These are phyloP conservation scores for Tulasnella sp. DNA, from an alignment of 768 basidiomycete genomes.

Conservation along the genomic window DNA sequence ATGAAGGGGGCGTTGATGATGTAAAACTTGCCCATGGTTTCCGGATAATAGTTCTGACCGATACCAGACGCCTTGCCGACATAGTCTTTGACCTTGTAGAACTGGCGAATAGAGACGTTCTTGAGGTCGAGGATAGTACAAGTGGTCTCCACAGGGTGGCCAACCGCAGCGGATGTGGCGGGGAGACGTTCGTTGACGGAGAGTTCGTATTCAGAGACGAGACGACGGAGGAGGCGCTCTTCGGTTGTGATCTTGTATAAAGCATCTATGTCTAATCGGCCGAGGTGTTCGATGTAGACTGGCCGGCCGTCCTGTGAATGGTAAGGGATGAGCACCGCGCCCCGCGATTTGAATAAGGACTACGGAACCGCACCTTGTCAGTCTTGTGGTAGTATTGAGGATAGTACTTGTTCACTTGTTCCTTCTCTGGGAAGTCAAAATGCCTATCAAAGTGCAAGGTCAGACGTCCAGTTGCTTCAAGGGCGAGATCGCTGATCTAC, in stretches of 20 bases:
- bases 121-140: conserved; percentile 95
- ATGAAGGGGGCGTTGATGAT: conserved; percentile 96
- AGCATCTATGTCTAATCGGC: conserved; percentile 75
- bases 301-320: conserved; percentile 75
- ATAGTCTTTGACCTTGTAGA: conserved; percentile 89
- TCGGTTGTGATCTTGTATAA: conserved; percentile 74
- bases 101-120: conserved; percentile 52
- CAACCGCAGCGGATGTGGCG: conserved; percentile 53
- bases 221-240: conserved; percentile 78
- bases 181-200: conserved; percentile 73
- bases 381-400: conserved; percentile 95
- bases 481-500: neutral
- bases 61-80: conserved; percentile 63
- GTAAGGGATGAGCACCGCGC: neutral
- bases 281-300: conserved; percentile 88
- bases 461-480: conserved; percentile 10
- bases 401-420: conserved; percentile 80
- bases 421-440: conserved; percentile 80
- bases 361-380: conserved; percentile 55
- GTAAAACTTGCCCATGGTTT: conserved; percentile 96
- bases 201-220: conserved; percentile 90
- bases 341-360: neutral
- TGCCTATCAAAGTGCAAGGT: conserved; percentile 35
- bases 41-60: conserved; percentile 86
- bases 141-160: conserved; percentile 88